Conservation (phyloP, 148 eudicot genomes). For the Salicornia ramosissima region DNA sequence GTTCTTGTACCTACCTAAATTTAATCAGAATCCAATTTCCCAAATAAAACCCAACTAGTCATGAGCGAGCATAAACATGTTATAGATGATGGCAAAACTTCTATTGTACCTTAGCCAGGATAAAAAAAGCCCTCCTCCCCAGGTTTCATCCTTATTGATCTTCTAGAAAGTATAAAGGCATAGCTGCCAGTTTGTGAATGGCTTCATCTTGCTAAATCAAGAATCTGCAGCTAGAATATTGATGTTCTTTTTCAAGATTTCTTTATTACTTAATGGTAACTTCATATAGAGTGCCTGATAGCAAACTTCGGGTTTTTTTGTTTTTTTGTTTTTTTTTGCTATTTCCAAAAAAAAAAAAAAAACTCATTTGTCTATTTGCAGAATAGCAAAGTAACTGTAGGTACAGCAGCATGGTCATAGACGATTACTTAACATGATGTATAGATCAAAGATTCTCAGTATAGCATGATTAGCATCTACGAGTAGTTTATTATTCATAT, state of each 20-base stretch:
- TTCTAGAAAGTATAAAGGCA: background rate
- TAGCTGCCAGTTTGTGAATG: background rate
- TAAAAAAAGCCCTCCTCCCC: background rate
- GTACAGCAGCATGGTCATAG: background rate
- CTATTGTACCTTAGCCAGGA: background rate
- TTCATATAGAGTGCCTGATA: background rate
- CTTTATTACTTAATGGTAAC: background rate
- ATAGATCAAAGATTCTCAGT: too few relatives aligned
- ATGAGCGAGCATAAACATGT: too few relatives aligned
- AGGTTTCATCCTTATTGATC: background rate
- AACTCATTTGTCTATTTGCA: constrained; percentile 2
- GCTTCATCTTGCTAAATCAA: background rate
- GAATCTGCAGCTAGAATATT: background rate
- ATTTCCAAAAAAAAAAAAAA: background rate
- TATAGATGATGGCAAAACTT: background rate
- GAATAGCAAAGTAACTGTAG: background rate
- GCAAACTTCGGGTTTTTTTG: background rate
- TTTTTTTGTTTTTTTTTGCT: background rate
- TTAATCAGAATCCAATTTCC: background rate
- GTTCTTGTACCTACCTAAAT: background rate
- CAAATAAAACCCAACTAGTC: too few relatives aligned
- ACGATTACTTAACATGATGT: background rate
- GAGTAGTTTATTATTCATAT: background rate
- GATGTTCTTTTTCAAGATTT: background rate
- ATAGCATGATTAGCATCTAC: background rate